Base-by-base conservation (phyloP, 129 eudicot species). In the Pulicaria dysenterica region DNA sequence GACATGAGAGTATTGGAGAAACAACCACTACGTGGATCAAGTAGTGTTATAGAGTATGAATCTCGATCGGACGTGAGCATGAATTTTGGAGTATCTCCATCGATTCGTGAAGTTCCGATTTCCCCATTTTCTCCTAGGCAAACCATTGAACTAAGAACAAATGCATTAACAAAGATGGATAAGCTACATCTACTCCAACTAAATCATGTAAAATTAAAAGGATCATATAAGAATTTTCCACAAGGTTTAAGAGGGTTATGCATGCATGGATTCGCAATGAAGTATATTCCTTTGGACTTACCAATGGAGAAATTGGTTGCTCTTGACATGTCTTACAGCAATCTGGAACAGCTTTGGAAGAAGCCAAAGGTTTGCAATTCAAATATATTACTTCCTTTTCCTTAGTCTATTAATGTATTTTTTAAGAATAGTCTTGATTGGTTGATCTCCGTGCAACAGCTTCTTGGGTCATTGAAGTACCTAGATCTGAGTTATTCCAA, bases 291-390 rank as follows among this genome's bases (percentile, higher is more conserved):
- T 11, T 40, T 12, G 4, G 82, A 70, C 5, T 70, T 69, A 4
- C 70, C 58, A 6, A 41, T 69, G 50, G 66, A 50, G 45, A 70
- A 58, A 0, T 13, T 70, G 72, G 71, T 77, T 34, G 56, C 63
- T 31, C 66, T 79, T 36, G 70, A 72, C 55, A 73, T 79, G 75
- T 60, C 59, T 7, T 39, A 66, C 31, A 79, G 79, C 61, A 14
- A 50, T 6, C 55, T 79, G 61, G 15, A 58, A 46, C 64, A 66
- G 8, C 45, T 72, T 34, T 79, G 71, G 74, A 15, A 34, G 14
- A 57, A 58, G n/a, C 31, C 16, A 39, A 39, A 17, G 72, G 72
- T 74, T 50, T 13, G 73, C 6, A 34, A 49, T 6, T 47, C 31
- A 63, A 12, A 40, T 15, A 41, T 42, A 0, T 36, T 5, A 59